phyloP scores from a whole-genome alignment of 352 stramenopile species.

The Plasmopara halstedii region DNA sequence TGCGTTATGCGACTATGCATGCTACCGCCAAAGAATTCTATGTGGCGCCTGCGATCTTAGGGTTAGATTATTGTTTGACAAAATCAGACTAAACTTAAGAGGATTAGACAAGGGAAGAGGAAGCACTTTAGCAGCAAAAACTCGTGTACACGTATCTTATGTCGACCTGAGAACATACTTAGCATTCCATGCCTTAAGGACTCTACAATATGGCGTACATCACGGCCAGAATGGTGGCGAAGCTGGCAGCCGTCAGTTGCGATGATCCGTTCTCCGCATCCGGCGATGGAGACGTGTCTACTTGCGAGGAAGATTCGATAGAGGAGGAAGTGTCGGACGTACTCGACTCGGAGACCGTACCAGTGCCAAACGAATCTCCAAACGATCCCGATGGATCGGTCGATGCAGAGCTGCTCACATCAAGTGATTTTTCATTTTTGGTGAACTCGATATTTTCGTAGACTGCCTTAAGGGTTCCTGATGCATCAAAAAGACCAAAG shows the following conservation, averaged over 20 bases:
- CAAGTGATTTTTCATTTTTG: constrained; percentile 20
- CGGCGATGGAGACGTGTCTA: constrained; percentile 8
- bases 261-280: constrained; percentile 19
- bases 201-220: constrained; percentile 31
- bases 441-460: constrained; percentile 53
- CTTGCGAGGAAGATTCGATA: constrained; percentile 15
- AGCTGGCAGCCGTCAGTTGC: constrained; percentile 22
- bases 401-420: constrained; percentile 17
- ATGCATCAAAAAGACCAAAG: constrained; percentile 70
- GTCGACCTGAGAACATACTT: not conserved
- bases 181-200: constrained; percentile 18
- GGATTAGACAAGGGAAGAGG: too few relatives aligned
- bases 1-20: too few relatives aligned
- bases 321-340: too few relatives aligned
- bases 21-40: too few relatives aligned
- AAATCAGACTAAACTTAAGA: too few relatives aligned
- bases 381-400: constrained; percentile 13
- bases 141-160: not conserved
- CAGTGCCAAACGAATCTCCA: constrained; percentile 13
- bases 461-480: constrained; percentile 54
- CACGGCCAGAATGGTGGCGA: constrained; percentile 27
- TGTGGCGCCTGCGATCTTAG: too few relatives aligned
- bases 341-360: constrained; percentile 20
- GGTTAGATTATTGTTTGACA: too few relatives aligned
- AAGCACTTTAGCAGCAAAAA: too few relatives aligned